These are phyloP conservation scores for Jackrogersella multiformis DNA, from an alignment of 495 filamentous ascomycete species.

Conservation along the genomic window DNA sequence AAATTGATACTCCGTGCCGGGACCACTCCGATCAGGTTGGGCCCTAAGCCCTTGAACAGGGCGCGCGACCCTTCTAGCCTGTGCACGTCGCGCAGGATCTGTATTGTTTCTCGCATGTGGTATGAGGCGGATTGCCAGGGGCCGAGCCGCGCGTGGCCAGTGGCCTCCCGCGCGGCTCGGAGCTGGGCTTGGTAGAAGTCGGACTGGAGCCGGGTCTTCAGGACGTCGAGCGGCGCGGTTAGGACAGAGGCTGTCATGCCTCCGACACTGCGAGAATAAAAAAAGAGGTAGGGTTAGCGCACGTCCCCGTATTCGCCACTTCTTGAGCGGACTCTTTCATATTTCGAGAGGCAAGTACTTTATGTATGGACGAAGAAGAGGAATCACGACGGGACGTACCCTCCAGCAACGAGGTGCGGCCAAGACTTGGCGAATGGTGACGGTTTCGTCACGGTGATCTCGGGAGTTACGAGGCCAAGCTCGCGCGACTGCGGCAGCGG, in stretches of 20 bases:
- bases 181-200: conserved; percentile 86
- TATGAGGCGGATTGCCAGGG: conserved; percentile 60
- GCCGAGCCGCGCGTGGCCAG: conserved; percentile 51
- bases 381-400: conserved; percentile 61
- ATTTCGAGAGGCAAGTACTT: not conserved
- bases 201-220: conserved; percentile 89
- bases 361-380: conserved; percentile 2
- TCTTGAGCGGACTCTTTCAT: not conserved
- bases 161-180: conserved; percentile 55
- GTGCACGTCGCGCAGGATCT: conserved; percentile 81
- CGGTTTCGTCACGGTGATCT: conserved; percentile 47
- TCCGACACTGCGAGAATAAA: conserved; percentile 69
- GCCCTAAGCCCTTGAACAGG: conserved; percentile 88
- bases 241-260: conserved; percentile 89
- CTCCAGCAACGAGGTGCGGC: conserved; percentile 89
- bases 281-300: conserved; percentile 18
- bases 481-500: conserved; percentile 68
- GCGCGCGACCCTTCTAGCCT: conserved; percentile 81
- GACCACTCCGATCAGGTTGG: conserved; percentile 86
- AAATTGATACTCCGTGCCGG: conserved; percentile 89
- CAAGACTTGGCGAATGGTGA: conserved; percentile 77
- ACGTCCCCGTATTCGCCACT: not conserved
- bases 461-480: conserved; percentile 65
- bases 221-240: conserved; percentile 87
- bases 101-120: conserved; percentile 79